Evolutionary conservation across 2,329 filamentous ascomycete genomes (phyloP).

Genomic region (Calonectria henricotiae): DNA sequence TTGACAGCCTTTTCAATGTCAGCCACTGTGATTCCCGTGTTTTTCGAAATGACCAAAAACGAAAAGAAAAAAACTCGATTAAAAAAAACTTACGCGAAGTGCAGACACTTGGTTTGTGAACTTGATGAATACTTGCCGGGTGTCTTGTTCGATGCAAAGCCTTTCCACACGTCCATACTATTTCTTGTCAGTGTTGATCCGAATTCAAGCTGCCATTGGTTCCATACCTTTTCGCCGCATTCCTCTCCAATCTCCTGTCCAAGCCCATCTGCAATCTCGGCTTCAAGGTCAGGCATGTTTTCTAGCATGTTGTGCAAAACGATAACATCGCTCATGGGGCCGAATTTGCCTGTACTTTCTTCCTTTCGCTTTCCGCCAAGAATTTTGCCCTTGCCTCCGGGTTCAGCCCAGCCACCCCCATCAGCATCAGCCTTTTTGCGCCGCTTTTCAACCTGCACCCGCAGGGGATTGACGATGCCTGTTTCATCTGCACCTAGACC

Average conservation of each 20-base stretch:
- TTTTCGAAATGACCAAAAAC: not conserved
- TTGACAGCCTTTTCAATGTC: constrained; percentile 80
- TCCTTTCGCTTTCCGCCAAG: constrained; percentile 80
- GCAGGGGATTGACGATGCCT: constrained; percentile 89
- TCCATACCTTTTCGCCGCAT: constrained; percentile 81
- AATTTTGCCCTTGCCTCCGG: constrained; percentile 82
- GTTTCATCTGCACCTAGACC: constrained; percentile 87
- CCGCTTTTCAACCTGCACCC: constrained; percentile 88
- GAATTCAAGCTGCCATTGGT: not conserved
- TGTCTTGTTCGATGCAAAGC: constrained; percentile 79
- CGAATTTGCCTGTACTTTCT: constrained; percentile 69
- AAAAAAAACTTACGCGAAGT: constrained; percentile 77
- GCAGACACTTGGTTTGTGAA: constrained; percentile 91
- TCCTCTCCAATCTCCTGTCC: constrained; percentile 97
- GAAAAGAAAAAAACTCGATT: no score
- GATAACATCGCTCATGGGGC: constrained; percentile 85
- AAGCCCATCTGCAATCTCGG: constrained; percentile 83
- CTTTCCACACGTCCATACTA: constrained; percentile 89
- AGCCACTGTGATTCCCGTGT: not conserved
- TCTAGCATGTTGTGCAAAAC: constrained; percentile 89
- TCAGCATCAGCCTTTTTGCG: constrained; percentile 85
- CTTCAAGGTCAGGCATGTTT: constrained; percentile 81
- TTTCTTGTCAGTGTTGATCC: constrained; percentile 38
- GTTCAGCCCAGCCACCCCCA: constrained; percentile 83
- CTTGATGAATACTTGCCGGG: constrained; percentile 87